These are phyloP conservation scores for Omphalea diandra DNA, from an alignment of 441 rosid genomes.

Conservation along the genomic window DNA sequence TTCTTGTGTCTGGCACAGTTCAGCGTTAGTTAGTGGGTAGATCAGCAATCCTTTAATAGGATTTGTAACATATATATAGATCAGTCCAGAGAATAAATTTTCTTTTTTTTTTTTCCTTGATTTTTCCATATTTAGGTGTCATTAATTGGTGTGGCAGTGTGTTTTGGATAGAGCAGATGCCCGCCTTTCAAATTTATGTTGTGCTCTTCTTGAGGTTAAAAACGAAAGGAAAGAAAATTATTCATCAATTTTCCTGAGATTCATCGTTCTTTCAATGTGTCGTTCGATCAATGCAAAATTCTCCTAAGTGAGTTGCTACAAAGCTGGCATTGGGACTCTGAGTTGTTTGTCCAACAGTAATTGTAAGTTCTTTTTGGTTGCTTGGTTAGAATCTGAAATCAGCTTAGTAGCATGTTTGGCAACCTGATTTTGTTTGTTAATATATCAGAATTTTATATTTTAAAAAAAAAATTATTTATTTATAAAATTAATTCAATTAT, in stretches of 20 bases:
- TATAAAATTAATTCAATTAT: no score
- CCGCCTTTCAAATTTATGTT: slow-evolving; percentile 38
- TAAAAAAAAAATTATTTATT: no score
- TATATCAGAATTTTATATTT: no score
- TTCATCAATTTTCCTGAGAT: slow-evolving; percentile 13
- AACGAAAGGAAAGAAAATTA: slow-evolving; percentile 26
- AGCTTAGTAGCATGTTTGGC: no score
- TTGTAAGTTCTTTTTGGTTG: no score
- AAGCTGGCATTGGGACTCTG: no score
- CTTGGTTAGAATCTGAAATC: no score
- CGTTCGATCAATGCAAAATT: neutral
- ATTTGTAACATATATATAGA: slow-evolving; percentile 74
- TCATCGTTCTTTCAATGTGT: neutral
- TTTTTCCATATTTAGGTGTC: slow-evolving; percentile 43
- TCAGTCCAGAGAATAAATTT: slow-evolving; percentile 51
- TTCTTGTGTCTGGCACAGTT: slow-evolving; percentile 30
- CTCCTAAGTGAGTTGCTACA: neutral
- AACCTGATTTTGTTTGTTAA: no score
- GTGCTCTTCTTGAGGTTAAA: slow-evolving; percentile 32
- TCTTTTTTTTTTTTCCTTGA: slow-evolving; percentile 12
- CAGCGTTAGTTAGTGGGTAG: slow-evolving; percentile 56
- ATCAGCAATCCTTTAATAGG: slow-evolving; percentile 54
- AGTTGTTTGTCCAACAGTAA: no score
- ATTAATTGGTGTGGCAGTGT: slow-evolving; percentile 50
- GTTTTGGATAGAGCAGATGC: slow-evolving; percentile 57